Base-by-base conservation (phyloP, 768 basidiomycete species). In the Tubosaeta sp. region DNA sequence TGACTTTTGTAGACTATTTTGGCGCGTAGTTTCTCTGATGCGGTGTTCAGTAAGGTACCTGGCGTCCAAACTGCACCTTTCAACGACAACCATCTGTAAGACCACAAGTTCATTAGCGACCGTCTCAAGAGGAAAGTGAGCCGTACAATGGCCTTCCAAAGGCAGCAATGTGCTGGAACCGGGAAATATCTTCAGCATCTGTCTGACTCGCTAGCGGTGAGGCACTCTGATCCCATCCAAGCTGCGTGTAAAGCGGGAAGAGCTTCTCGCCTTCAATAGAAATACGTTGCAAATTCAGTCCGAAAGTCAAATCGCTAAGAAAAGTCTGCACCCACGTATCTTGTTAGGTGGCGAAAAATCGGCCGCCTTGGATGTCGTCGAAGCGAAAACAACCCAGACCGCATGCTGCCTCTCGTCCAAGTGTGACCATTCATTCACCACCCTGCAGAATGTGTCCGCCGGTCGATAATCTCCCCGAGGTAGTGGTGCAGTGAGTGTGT, bases 201-300 rank as follows among this genome's bases (percentile, higher is more conserved):
- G 51, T 14, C n/a, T n/a, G n/a, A 13, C 12, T 29, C 22, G 22
- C 46, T 0, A 58, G 38, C 2, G 4, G 7, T 14, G 1, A 1
- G 3, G 60, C 56, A 12, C 14, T 8, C 8, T 61, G 59, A 17
- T 62, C 60, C 60, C 60, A 61, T 27, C 59, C 56, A 0, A 61
- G 41, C 19, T 48, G 48, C 0, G 50, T 58, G 26, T 58, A 51
- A 25, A 56, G 54, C 0, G 19, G n/a, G n/a, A n/a, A n/a, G n/a
- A n/a, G n/a, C n/a, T n/a, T n/a, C n/a, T n/a, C n/a, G n/a, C n/a
- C n/a, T 3, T 0, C 0, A 2, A 16, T 6, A 2, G 44, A 19
- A 12, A 52, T 16, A 9, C 52, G 44, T 10, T 19, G 29, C 5
- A 57, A 62, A 38, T 47, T 27, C 6, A 17, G 35, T 16, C 1